These are phyloP conservation scores for Verticillium nonalfalfae DNA, from an alignment of 2,329 filamentous ascomycete genomes.

Conservation along the genomic window DNA sequence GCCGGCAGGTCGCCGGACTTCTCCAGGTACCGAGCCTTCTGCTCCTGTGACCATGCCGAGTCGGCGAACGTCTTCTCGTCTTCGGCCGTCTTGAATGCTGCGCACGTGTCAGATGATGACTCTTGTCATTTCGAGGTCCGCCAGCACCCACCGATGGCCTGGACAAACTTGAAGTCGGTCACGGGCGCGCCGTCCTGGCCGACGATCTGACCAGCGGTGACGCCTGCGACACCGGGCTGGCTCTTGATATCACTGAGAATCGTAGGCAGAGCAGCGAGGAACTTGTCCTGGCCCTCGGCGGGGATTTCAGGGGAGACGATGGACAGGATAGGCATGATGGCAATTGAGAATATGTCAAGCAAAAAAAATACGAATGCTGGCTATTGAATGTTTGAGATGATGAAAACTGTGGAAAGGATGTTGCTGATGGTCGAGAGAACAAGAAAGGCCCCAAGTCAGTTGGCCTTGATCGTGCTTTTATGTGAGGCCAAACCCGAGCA, in stretches of 20 bases:
- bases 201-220: constrained; percentile 3
- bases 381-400: background rate
- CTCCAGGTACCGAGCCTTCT: background rate
- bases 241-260: constrained; percentile 3
- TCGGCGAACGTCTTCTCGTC: constrained; percentile 5
- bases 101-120: background rate
- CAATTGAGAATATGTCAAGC: background rate
- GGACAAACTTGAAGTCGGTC: constrained; percentile 7
- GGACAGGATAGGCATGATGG: constrained; percentile 7
- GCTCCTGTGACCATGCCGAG: constrained; percentile 5
- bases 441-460: background rate
- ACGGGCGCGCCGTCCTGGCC: constrained; percentile 2
- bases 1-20: background rate
- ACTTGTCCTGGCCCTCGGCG: constrained; percentile 7
- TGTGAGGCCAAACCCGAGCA: background rate
- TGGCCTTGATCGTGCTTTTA: background rate
- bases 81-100: constrained; percentile 4
- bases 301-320: constrained; percentile 3
- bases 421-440: background rate
- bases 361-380: background rate
- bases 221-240: constrained; percentile 5
- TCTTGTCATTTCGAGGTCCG: too few relatives aligned
- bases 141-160: background rate
- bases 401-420: background rate
- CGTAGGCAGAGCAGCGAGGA: constrained; percentile 4